phyloP scores from a whole-genome alignment of 805 yeast genomes.

The Zygoascus flipseniorum region DNA sequence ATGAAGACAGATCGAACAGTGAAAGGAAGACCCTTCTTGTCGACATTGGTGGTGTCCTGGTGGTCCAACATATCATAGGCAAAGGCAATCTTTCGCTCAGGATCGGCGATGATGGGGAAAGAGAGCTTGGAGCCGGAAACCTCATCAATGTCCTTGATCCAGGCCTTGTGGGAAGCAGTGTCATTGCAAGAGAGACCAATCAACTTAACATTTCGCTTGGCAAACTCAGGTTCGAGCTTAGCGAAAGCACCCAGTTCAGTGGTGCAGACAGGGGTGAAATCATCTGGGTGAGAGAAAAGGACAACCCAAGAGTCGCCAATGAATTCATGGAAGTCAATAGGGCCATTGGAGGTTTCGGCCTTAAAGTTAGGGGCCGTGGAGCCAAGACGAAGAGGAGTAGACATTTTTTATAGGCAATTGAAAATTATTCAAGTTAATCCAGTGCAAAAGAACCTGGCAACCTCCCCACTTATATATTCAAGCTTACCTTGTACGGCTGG shows the following conservation, averaged over 20 bases:
- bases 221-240: slow-evolving; percentile 81
- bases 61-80: slow-evolving; percentile 83
- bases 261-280: slow-evolving; percentile 95
- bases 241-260: slow-evolving; percentile 96
- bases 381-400: slow-evolving; percentile 54
- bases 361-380: slow-evolving; percentile 83
- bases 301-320: slow-evolving; percentile 83
- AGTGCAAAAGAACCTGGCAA: too few species aligned
- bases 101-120: slow-evolving; percentile 90
- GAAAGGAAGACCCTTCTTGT: slow-evolving; percentile 64
- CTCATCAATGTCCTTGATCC: slow-evolving; percentile 93
- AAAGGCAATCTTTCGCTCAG: slow-evolving; percentile 73
- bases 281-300: slow-evolving; percentile 91
- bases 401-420: neutral
- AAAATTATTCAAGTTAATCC: neutral
- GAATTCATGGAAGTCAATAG: slow-evolving; percentile 78
- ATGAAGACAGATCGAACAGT: slow-evolving; percentile 91
- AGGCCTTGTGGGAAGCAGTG: slow-evolving; percentile 70
- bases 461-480: neutral
- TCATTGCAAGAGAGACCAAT: slow-evolving; percentile 88
- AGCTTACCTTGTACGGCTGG: neutral
- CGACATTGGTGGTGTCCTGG: slow-evolving; percentile 71
- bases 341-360: slow-evolving; percentile 78
- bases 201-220: slow-evolving; percentile 78
- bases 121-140: slow-evolving; percentile 64